Percentiles rank a stretch among this genome's conserved stretches.
Conservation (phyloP, 1,284 basidiomycete genomes). For the Ceratobasidium sp. region DNA sequence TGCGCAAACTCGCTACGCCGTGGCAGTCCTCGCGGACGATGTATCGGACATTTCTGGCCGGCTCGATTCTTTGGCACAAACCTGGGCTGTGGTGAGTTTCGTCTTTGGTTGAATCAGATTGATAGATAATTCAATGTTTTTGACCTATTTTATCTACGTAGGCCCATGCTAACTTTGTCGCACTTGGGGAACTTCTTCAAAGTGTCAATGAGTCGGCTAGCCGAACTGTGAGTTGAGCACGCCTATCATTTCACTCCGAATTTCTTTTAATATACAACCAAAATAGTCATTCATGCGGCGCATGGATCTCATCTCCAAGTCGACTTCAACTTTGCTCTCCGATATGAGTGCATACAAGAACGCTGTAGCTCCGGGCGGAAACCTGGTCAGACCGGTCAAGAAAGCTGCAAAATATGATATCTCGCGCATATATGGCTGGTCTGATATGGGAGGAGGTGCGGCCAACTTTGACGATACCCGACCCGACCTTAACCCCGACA, state of each 20-base stretch:
- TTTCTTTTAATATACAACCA: too few relatives aligned
- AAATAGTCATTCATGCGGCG: background rate
- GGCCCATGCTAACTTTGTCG: conserved; percentile 10
- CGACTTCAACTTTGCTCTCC: background rate
- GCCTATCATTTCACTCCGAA: background rate
- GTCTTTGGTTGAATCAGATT: background rate
- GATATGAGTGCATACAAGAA: conserved; percentile 11
- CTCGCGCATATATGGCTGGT: background rate
- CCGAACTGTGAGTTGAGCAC: background rate
- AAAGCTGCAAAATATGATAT: background rate
- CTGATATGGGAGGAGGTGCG: background rate
- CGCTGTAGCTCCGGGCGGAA: background rate
- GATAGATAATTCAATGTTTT: too few relatives aligned
- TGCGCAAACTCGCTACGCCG: background rate
- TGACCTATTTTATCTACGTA: too few relatives aligned
- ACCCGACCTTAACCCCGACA: background rate
- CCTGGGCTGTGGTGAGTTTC: background rate
- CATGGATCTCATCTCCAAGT: background rate
- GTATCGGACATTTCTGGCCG: background rate
- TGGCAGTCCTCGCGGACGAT: background rate
- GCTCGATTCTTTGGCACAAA: background rate
- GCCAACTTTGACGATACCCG: background rate
- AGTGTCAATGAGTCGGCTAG: background rate
- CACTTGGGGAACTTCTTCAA: background rate
- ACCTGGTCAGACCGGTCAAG: background rate